phyloP scores from a whole-genome alignment of 345 rosid species.

The Hibiscus tridactylites region DNA sequence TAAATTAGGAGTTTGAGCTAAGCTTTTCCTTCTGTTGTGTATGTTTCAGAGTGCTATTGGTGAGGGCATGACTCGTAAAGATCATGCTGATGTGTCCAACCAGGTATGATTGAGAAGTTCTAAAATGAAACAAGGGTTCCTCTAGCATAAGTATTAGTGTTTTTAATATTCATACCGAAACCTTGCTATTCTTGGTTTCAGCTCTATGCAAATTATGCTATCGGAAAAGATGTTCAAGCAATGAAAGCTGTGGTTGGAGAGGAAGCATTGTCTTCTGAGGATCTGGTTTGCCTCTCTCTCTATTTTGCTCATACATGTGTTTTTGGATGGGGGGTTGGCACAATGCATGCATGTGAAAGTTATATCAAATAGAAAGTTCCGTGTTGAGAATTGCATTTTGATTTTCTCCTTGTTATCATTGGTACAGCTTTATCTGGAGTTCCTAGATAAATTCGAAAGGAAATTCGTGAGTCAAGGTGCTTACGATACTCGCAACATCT shows the following conservation, averaged over 20 bases:
- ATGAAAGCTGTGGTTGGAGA: conserved; percentile 99
- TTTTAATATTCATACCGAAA: background rate
- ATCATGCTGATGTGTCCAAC: conserved; percentile 91
- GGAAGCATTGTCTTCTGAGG: conserved; percentile 97
- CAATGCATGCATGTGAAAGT: background rate
- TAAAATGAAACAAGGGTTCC: conserved; percentile 1
- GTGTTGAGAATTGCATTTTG: background rate
- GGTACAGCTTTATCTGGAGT: conserved; percentile 78
- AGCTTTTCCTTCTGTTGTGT: conserved; percentile 10
- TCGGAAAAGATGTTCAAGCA: conserved; percentile 96
- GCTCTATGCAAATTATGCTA: conserved; percentile 94
- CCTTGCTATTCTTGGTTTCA: conserved; percentile 23
- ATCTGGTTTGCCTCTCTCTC: conserved; percentile 46
- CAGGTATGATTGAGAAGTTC: conserved; percentile 37
- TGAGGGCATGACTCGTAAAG: conserved; percentile 95
- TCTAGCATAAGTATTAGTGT: background rate
- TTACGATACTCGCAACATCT: conserved; percentile 81
- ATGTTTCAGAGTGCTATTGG: conserved; percentile 20
- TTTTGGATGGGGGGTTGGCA: background rate
- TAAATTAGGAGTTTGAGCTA: conserved; percentile 24
- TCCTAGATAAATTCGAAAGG: conserved; percentile 80
- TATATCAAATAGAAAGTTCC: background rate
- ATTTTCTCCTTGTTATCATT: conserved; percentile 3
- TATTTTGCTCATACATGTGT: background rate
- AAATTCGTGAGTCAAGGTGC: conserved; percentile 94